Base-by-base conservation (phyloP, 768 basidiomycete species). In the Lyophyllum shimeji region DNA sequence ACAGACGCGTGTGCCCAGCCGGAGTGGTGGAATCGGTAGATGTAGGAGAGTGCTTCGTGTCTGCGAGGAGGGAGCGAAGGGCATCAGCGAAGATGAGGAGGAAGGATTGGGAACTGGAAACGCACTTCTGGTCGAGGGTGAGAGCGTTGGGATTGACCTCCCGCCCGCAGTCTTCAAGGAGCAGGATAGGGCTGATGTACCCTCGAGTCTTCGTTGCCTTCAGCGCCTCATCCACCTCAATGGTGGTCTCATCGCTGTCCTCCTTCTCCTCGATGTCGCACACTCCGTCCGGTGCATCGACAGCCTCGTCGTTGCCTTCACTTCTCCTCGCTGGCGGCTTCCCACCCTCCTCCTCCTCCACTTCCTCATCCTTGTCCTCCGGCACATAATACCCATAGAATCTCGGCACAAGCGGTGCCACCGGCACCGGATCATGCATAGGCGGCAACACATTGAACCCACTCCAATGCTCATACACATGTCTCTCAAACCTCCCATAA, bases 321-420 rank as follows among this genome's bases (percentile, higher is more conserved):
- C 11, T 37, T 17, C 8, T 37, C 39, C 7, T 18, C 46, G 21
- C 18, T 45, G 7, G 53, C 46, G 40, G 52, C 39, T 23, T 44
- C 42, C 21, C 51, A 40, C 52, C n/a, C n/a, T 15, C 33, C 11
- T 44, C 29, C 7, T 45, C 45, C 25, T 37, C 57, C 7, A 34
- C 23, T 40, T 59, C 43, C 4, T 39, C 52, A 8, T 55, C 52
- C 2, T 42, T 48, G 15, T 55, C 55, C 11, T 47, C 50, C 6
- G 69, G 69, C 7, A 60, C 63, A 59, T 86, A 87, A 66, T 82
- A 83, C 1, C 87, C 85, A 60, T 83, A 87, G 66, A 79, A 87
- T 64, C 85, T 83, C 0, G 86, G 85, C 2, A 82, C 80, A 46
- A 86, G 46, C 0, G 86, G 75, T 7, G 73, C 69, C 3, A 80